Conservation (phyloP, 2,329 filamentous ascomycete species). For the Alternaria sp. region DNA sequence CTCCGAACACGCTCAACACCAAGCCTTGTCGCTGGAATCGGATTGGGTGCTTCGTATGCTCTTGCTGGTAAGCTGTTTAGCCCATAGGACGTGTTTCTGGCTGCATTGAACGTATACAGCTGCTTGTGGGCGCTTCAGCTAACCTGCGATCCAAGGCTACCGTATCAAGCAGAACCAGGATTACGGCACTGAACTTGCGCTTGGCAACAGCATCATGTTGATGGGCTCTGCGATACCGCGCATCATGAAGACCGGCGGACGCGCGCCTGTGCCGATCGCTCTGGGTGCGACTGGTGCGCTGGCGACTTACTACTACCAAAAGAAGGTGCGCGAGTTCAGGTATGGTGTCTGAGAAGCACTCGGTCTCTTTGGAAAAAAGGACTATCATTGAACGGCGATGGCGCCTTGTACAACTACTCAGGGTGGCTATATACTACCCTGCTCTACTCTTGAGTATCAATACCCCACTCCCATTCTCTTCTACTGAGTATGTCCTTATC, state of each 20-base stretch:
- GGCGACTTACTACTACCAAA: constrained; percentile 37
- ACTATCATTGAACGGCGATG: not conserved
- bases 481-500: not conserved
- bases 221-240: constrained; percentile 33
- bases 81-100: not conserved
- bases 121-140: not conserved
- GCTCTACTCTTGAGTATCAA: constrained; percentile 1
- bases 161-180: constrained; percentile 38
- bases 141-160: constrained; percentile 18
- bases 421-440: not conserved
- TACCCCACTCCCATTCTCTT: not conserved
- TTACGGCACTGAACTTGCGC: constrained; percentile 36
- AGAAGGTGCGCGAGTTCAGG: constrained; percentile 39
- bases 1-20: constrained; percentile 36
- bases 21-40: constrained; percentile 34
- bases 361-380: not conserved
- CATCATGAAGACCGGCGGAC: constrained; percentile 35
- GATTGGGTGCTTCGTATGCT: constrained; percentile 33
- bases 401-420: not conserved
- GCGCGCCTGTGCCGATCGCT: constrained; percentile 35
- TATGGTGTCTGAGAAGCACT: constrained; percentile 27
- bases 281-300: constrained; percentile 31
- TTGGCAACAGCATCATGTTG: constrained; percentile 33
- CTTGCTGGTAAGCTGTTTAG: constrained; percentile 24
- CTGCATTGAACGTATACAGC: not conserved